Evolutionary conservation across 1,284 basidiomycete genomes (phyloP).

Genomic region (Anthracocystis walkeri): DNA sequence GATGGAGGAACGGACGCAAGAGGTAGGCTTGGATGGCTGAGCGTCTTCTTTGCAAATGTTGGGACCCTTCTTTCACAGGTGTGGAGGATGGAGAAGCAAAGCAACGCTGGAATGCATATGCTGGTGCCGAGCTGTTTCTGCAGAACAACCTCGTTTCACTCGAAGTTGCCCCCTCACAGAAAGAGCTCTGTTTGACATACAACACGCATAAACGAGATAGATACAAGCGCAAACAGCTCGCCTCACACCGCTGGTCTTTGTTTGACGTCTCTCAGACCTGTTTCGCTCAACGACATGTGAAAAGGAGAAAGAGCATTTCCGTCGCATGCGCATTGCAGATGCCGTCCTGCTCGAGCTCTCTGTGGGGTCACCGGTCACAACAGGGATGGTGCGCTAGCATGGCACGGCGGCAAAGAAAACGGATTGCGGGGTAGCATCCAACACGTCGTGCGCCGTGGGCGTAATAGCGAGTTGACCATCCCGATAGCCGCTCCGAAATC

Average conservation of each 20-base stretch:
- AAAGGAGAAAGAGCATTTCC: not conserved
- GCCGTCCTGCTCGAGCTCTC: no score
- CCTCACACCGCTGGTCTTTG: not conserved
- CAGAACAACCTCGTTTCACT: slow-evolving; percentile 1
- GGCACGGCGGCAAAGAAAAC: not conserved
- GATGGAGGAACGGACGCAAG: slow-evolving; percentile 4
- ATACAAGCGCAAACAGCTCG: slow-evolving; percentile 5
- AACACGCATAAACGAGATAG: slow-evolving; percentile 1
- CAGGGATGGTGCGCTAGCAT: not conserved
- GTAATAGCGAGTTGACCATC: slow-evolving; percentile 30
- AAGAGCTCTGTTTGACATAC: no score
- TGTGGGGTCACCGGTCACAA: not conserved
- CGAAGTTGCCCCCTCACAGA: not conserved
- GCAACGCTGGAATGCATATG: not conserved
- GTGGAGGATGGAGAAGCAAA: not conserved
- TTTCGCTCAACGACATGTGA: not conserved
- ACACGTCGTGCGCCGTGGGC: not conserved
- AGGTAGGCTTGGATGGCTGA: not conserved
- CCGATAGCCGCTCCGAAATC: slow-evolving; percentile 29
- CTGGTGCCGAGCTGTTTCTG: not conserved
- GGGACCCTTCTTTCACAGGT: slow-evolving; percentile 5
- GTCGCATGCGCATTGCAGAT: not conserved
- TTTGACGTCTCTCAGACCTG: not conserved
- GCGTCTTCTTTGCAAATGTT: slow-evolving; percentile 1
- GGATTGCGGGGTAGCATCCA: slow-evolving; percentile 26